Evolutionary conservation across 352 stramenopile genomes (phyloP), one percentile per base, ranked within the genome.

Genomic region (Phytophthora cactorum): DNA sequence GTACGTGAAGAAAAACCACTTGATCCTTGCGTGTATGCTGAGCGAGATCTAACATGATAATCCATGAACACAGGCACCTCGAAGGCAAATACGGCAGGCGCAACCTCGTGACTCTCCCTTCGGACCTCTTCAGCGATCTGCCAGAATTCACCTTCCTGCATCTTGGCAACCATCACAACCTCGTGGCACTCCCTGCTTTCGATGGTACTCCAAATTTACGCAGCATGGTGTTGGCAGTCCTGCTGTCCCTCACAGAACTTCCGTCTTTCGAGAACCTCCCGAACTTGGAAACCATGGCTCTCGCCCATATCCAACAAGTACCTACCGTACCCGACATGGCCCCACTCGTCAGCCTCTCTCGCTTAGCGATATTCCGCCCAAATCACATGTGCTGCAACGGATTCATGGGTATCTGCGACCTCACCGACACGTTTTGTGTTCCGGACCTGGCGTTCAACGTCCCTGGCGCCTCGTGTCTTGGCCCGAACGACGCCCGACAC

Each of bases 361-460:
- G 47, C 22, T 32, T 73, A 7, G 34, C 61, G 4, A 55, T 74
- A 15, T 66, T 66, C 11, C 46, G 61, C 17, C 61, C 61, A 25
- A 70, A 56, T 25, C 49, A 74, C 25, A 29, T 74, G 12, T 74
- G 67, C 29, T 74, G 67, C 44, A 74, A 74, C 8, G 67, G 67
- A 15, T 74, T 74, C 28, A 47, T 63, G 8, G 55, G 61, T 1
- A 25, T 12, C 2, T 74, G 67, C n/a, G 36, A 74, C 22, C 52
- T 67, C 11, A 46, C 28, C 0, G 61, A 74, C 27, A 52, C n/a
- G 2, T 74, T 43, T 8, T 74, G 67, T 12, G 32, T 63, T 4
- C 14, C 32, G 2, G 55, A 67, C 9, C 3, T 31, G 12, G 34
- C 51, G 10, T 66, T 60, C 32, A 32, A 66, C 17, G 51, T 73